A percentile compares a stretch with the other conserved stretches of the same genome.
Conservation (phyloP, 2,329 filamentous ascomycete genomes). For the Geoglossum cookeanum region DNA sequence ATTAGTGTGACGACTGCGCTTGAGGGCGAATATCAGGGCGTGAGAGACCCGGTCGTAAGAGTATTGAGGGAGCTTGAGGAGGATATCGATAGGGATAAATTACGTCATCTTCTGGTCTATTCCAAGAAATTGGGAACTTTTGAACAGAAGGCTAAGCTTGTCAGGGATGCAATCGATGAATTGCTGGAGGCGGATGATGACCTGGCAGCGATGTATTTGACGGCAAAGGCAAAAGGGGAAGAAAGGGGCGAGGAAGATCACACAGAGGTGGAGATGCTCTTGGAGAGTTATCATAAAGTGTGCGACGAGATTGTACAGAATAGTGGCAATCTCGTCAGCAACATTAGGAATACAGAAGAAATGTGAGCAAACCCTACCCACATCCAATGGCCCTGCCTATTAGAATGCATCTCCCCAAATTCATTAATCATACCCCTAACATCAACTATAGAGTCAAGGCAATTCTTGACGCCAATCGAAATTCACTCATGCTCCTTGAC, state of each 20-base stretch:
- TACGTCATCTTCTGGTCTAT: slow-evolving; percentile 76
- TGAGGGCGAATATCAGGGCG: slow-evolving; percentile 85
- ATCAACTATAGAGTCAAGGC: slow-evolving; percentile 44
- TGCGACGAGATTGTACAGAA: slow-evolving; percentile 96
- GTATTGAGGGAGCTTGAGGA: slow-evolving; percentile 84
- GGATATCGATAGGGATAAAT: slow-evolving; percentile 87
- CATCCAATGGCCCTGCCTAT: not conserved
- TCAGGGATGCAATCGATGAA: slow-evolving; percentile 88
- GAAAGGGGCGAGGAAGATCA: slow-evolving; percentile 66
- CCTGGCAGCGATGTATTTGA: slow-evolving; percentile 83
- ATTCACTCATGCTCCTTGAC: slow-evolving; percentile 91
- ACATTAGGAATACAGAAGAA: slow-evolving; percentile 94
- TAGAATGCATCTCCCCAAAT: not conserved
- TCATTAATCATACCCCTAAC: slow-evolving; percentile 12
- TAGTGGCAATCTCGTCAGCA: slow-evolving; percentile 77
- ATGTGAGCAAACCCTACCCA: slow-evolving; percentile 43
- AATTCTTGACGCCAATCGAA: slow-evolving; percentile 93
- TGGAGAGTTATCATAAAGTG: slow-evolving; percentile 95
- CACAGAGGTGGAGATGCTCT: slow-evolving; percentile 87
- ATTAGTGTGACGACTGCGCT: slow-evolving; percentile 84
- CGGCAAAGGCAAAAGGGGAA: slow-evolving; percentile 62
- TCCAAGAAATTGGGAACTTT: slow-evolving; percentile 94
- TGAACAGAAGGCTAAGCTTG: slow-evolving; percentile 87
- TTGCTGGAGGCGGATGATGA: slow-evolving; percentile 93
- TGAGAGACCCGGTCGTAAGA: slow-evolving; percentile 77